Conservation (phyloP, 2,329 filamentous ascomycete genomes). For the Plenodomus lindquistii region DNA sequence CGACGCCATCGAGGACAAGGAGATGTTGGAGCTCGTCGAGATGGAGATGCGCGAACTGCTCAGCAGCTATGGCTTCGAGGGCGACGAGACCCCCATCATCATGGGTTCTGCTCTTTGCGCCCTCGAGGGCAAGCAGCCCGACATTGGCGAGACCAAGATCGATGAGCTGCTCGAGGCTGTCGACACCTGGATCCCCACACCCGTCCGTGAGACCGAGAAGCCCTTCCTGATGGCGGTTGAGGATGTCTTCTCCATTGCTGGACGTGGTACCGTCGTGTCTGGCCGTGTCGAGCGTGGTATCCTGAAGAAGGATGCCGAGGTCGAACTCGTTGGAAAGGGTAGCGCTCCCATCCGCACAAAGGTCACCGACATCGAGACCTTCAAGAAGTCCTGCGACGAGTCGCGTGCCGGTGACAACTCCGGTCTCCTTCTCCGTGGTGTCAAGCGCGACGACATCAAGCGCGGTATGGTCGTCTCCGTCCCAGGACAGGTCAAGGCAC, state of each 20-base stretch:
- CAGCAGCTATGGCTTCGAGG: slow-evolving; percentile 90
- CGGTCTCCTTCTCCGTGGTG: slow-evolving; percentile 90
- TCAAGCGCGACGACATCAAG: slow-evolving; percentile 91
- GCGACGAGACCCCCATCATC: slow-evolving; percentile 95
- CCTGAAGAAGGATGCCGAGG: slow-evolving; percentile 90
- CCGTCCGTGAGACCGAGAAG: slow-evolving; percentile 92
- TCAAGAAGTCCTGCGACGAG: slow-evolving; percentile 99
- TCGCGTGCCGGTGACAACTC: slow-evolving; percentile 98
- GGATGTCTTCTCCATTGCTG: slow-evolving; percentile 63
- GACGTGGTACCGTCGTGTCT: slow-evolving; percentile 94
- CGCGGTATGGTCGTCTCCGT: slow-evolving; percentile 93
- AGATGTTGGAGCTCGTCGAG: slow-evolving; percentile 99
- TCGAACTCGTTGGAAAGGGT: slow-evolving; percentile 92
- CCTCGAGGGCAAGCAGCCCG: slow-evolving; percentile 80
- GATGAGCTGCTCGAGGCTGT: slow-evolving; percentile 89
- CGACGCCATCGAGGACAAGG: slow-evolving; percentile 93
- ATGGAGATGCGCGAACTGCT: slow-evolving; percentile 99
- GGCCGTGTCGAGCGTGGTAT: slow-evolving; percentile 95
- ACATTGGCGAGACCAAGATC: slow-evolving; percentile 86
- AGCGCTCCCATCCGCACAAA: slow-evolving; percentile 89
- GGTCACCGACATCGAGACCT: slow-evolving; percentile 99
- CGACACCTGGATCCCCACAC: slow-evolving; percentile 95
- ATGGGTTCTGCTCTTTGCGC: slow-evolving; percentile 97
- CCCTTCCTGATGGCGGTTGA: slow-evolving; percentile 99
- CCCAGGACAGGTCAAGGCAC: slow-evolving; percentile 81